Evolutionary conservation across 2,329 filamentous ascomycete genomes (phyloP), one percentile per base, ranked within the genome.

Genomic region (Verticillium nubilum): DNA sequence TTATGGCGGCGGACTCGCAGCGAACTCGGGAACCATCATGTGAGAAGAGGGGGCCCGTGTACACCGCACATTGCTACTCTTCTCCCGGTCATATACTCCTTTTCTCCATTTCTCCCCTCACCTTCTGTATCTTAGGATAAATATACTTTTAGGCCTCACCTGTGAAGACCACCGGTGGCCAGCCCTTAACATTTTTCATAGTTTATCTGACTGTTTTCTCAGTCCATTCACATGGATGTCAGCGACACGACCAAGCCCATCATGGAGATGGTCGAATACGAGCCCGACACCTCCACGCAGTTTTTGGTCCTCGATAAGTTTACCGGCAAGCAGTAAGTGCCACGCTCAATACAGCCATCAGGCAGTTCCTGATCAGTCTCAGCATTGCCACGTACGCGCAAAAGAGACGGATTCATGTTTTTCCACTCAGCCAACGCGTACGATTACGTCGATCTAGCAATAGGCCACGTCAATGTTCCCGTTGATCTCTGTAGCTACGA

Each of bases 401-500:
- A 13, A 62, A 61, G 26, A n/a, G 58, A 60, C 17, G 52, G 53
- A 2, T 65, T 64, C 53, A 60, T 60, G 54, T 63, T 64, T 33
- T 64, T 65, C 28, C 62, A 65, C 50, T 64, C 63, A 1, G 61
- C 64, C 52, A 65, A 65, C 33, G 62, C 50, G 26, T 65, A 65
- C 35, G 63, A 65, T 42, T 65, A 61, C 26, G 26, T 59, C 4
- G 62, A 64, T 26, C 50, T 59, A n/a, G 42, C 25, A 2, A 59
- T 60, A 2, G 53, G 33, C 5, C 28, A 55, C 17, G 47, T 55
- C 28, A 63, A 64, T 50, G 59, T 63, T 28, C 61, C 62, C 54
- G 60, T 65, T n/a, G 64, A 64, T 31, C 58, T 65, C 7, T 64
- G 62, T 53, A 63, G 62, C 59, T 65, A 64, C 59, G 37, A 60